A percentile compares a stretch with the other conserved stretches of the same genome.
These are phyloP conservation scores for Soucietia sequanensis DNA, from an alignment of 805 yeast genomes.

Conservation along the genomic window DNA sequence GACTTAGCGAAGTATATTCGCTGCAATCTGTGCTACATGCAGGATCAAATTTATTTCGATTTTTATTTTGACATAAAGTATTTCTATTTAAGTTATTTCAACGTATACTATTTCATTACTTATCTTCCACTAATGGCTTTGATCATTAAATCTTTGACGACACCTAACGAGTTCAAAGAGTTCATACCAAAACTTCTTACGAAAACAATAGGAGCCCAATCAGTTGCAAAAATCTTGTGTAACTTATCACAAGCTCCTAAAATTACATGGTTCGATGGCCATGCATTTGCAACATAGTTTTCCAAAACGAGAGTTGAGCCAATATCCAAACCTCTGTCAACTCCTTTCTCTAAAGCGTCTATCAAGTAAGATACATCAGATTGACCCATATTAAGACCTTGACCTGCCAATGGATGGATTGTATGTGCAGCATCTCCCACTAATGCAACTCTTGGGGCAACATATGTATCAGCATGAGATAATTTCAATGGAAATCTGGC, in stretches of 20 bases:
- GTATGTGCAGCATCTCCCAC: conserved; percentile 99
- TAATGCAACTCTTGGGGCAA: conserved; percentile 81
- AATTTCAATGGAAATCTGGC: conserved; percentile 87
- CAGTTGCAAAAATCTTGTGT: conserved; percentile 81
- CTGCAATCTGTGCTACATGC: no score
- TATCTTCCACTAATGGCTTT: conserved; percentile 35
- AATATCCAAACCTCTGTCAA: conserved; percentile 79
- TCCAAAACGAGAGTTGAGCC: conserved; percentile 81
- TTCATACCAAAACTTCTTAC: conserved; percentile 76
- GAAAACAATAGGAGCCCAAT: conserved; percentile 69
- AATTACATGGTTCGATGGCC: conserved; percentile 73
- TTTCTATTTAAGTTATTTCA: no score
- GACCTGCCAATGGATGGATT: conserved; percentile 96
- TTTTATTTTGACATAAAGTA: no score
- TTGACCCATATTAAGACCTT: conserved; percentile 97
- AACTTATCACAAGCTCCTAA: conserved; percentile 89
- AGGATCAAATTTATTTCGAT: no score
- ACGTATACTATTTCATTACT: no score
- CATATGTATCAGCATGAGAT: conserved; percentile 88
- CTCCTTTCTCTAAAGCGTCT: conserved; percentile 66
- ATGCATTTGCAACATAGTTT: conserved; percentile 82
- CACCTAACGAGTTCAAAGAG: conserved; percentile 58
- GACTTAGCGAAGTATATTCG: no score
- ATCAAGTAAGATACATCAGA: conserved; percentile 79
- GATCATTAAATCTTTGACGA: conserved; percentile 70